Base-by-base conservation (phyloP, 352 stramenopile species). In the Phytophthora cactorum region DNA sequence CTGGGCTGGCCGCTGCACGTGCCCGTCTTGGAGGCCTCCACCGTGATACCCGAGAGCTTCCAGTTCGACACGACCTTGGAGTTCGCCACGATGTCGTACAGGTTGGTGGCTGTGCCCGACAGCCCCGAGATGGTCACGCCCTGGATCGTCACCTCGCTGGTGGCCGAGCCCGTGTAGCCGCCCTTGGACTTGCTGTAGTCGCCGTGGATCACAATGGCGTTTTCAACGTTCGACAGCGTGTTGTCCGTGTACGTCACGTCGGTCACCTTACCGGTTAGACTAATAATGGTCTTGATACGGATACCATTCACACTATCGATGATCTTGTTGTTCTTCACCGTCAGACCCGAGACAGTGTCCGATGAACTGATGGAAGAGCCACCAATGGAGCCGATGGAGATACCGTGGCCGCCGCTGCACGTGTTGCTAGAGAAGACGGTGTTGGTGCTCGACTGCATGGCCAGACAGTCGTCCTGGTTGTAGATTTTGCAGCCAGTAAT, bases 361-460 rank as follows among this genome's bases (percentile, higher is more conserved):
- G 66, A 38, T 2, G 49, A n/a, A n/a, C n/a, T n/a, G n/a, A n/a
- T n/a, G n/a, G n/a, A n/a, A n/a, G n/a, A n/a, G n/a, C n/a, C n/a
- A n/a, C n/a, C n/a, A n/a, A n/a, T n/a, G n/a, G 72, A 80, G 15
- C 72, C 72, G 25, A 80, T 62, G 3, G 72, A 80, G 45, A 80
- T 68, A n/a, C 72, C 69, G 36, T 68, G 52, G 45, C 71, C 45
- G 3, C 50, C 59, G 15, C 32, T 65, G 31, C 68, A 64, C 5
- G 28, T 29, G 15, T 72, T 63, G 53, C 45, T 52, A 22, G n/a
- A n/a, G n/a, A 66, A 66, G 29, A 66, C 22, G 2, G 59, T 65
- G 38, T 65, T 65, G 38, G 58, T 66, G 46, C 56, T 78, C n/a
- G 59, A 75, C 60, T 74, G 73, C 74, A 66, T 66, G 8, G 47